These are phyloP conservation scores for Clitoria ternatea DNA, from an alignment of 306 rosid species.

Conservation along the genomic window DNA sequence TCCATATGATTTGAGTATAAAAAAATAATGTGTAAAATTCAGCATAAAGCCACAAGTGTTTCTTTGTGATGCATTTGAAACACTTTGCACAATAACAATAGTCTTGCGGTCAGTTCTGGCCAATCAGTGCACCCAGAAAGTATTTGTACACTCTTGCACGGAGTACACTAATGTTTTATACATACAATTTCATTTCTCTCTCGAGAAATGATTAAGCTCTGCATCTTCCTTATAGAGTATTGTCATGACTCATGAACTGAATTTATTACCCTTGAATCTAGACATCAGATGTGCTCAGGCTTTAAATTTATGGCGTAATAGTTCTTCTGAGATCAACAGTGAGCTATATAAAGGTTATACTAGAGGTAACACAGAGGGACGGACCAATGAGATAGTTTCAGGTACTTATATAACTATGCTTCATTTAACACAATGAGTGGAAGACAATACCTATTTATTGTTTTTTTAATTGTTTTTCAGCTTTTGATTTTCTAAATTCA, in stretches of 20 bases:
- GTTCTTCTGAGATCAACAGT: slow-evolving; percentile 44
- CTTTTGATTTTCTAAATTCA: slow-evolving; percentile 72
- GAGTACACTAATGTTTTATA: slow-evolving; percentile 2
- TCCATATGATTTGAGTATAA: not conserved
- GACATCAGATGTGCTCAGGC: slow-evolving; percentile 48
- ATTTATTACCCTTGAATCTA: slow-evolving; percentile 28
- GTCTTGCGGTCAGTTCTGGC: not conserved
- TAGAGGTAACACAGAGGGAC: slow-evolving; percentile 41
- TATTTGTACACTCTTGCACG: not conserved
- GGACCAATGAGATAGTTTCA: slow-evolving; percentile 41
- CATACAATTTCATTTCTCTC: not conserved
- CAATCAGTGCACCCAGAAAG: not conserved
- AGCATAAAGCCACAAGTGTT: not conserved
- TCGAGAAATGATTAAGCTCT: not conserved
- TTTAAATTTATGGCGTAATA: slow-evolving; percentile 58
- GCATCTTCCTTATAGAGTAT: not conserved
- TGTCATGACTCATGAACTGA: slow-evolving; percentile 16
- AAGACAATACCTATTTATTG: slow-evolving; percentile 22
- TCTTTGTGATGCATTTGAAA: not conserved
- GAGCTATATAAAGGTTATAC: slow-evolving; percentile 54
- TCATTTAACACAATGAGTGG: not conserved
- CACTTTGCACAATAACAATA: slow-evolving; percentile 7
- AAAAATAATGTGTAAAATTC: not conserved
- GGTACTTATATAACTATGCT: slow-evolving; percentile 37
- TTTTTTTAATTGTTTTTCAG: slow-evolving; percentile 52